Percentiles rank a stretch among this genome's conserved stretches.
Conservation (phyloP, 2,329 filamentous ascomycete genomes). For the Neocucurbitaria cava region DNA sequence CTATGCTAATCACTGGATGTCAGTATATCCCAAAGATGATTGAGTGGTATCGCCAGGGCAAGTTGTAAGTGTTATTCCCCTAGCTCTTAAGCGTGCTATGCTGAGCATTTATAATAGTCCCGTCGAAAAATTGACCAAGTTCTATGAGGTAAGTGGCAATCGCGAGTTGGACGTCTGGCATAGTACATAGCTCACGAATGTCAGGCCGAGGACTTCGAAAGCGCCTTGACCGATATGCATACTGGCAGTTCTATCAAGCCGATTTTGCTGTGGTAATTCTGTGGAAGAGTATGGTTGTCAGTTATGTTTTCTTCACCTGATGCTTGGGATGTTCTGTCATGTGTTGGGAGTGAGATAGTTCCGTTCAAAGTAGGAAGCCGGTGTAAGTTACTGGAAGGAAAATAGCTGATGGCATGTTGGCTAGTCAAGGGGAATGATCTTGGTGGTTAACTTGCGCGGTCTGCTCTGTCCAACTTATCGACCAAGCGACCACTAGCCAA, state of each 20-base stretch:
- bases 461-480: too few species aligned
- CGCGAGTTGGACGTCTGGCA: not conserved
- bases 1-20: not conserved
- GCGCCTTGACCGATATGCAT: slow-evolving; percentile 54
- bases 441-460: too few species aligned
- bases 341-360: too few species aligned
- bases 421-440: too few species aligned
- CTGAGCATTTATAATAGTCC: slow-evolving; percentile 31
- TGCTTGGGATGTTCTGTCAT: too few species aligned
- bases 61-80: slow-evolving; percentile 37
- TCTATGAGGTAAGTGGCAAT: slow-evolving; percentile 39
- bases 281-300: not conserved
- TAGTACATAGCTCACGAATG: not conserved
- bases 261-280: slow-evolving; percentile 48
- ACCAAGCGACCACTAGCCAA: too few species aligned
- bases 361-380: too few species aligned
- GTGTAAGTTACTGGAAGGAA: too few species aligned
- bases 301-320: too few species aligned
- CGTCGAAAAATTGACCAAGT: slow-evolving; percentile 55
- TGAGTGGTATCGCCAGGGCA: slow-evolving; percentile 56
- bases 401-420: too few species aligned
- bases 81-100: not conserved
- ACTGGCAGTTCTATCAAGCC: slow-evolving; percentile 51
- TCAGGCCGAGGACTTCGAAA: slow-evolving; percentile 50
- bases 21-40: slow-evolving; percentile 58